Percentiles rank a stretch among this genome's conserved stretches.
Evolutionary conservation across 1,139 yeast genomes (phyloP).

Genomic region (Blastobotrys raffinosifermentans): DNA sequence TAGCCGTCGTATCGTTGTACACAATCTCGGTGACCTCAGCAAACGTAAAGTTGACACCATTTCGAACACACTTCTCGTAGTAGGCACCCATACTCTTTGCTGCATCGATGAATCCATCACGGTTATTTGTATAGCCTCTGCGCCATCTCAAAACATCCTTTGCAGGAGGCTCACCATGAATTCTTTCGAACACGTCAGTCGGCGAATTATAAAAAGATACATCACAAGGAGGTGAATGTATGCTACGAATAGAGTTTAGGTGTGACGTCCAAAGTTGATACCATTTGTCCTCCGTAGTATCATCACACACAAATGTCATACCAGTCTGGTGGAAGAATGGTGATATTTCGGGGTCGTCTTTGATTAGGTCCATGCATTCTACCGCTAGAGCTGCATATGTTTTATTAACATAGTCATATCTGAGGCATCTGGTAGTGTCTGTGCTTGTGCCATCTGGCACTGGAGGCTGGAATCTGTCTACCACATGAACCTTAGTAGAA

Average conservation of each 20-base stretch:
- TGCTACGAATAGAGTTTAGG: too few relatives aligned
- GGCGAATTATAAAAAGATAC: conserved; percentile 6
- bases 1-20: conserved; percentile 4
- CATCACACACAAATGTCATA: conserved; percentile 12
- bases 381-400: conserved; percentile 7
- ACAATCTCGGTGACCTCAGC: conserved; percentile 8
- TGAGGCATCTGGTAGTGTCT: conserved; percentile 10
- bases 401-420: conserved; percentile 9
- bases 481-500: conserved; percentile 4
- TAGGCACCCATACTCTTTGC: conserved; percentile 9
- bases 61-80: conserved; percentile 8
- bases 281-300: conserved; percentile 9
- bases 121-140: conserved; percentile 7
- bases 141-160: conserved; percentile 6
- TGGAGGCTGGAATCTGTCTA: conserved; percentile 11
- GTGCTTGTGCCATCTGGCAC: conserved; percentile 11
- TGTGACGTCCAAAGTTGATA: conserved; percentile 9
- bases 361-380: conserved; percentile 7
- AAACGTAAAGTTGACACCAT: conserved; percentile 6
- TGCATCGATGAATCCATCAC: conserved; percentile 10
- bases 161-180: conserved; percentile 6
- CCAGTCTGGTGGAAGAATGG: conserved; percentile 8
- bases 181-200: conserved; percentile 6
- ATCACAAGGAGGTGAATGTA: too few relatives aligned
- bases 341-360: conserved; percentile 6